Conservation (phyloP, 495 filamentous ascomycete genomes). For the Cercophora scortea region DNA sequence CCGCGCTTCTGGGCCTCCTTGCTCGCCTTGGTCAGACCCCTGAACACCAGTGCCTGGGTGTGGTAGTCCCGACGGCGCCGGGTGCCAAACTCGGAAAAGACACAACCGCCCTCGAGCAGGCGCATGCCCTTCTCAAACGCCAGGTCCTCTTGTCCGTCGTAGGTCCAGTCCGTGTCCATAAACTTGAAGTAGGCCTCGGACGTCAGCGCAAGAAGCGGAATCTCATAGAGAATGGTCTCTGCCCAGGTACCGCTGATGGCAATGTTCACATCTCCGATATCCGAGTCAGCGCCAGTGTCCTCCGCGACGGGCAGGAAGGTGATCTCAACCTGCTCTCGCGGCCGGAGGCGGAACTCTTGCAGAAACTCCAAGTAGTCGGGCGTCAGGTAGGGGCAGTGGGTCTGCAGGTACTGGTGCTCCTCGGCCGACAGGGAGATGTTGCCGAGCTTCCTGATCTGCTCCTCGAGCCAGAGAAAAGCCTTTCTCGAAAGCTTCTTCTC, state of each 20-base stretch:
- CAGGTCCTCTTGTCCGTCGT: slow-evolving; percentile 75
- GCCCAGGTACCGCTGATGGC: slow-evolving; percentile 76
- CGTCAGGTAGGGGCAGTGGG: slow-evolving; percentile 74
- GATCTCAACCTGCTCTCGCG: slow-evolving; percentile 67
- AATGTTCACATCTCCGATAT: slow-evolving; percentile 68
- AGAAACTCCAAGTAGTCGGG: slow-evolving; percentile 72
- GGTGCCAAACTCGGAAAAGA: slow-evolving; percentile 91
- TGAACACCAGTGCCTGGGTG: slow-evolving; percentile 86
- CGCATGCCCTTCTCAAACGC: slow-evolving; percentile 69
- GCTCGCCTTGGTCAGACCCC: slow-evolving; percentile 67
- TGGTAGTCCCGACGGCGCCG: slow-evolving; percentile 84
- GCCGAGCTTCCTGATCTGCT: slow-evolving; percentile 73
- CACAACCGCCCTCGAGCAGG: slow-evolving; percentile 72
- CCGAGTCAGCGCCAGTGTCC: slow-evolving; percentile 58
- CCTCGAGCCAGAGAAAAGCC: slow-evolving; percentile 78
- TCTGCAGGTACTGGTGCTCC: slow-evolving; percentile 70
- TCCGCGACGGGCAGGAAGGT: slow-evolving; percentile 54
- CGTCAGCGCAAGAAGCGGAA: slow-evolving; percentile 82
- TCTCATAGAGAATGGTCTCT: slow-evolving; percentile 96
- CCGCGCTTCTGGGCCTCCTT: slow-evolving; percentile 56
- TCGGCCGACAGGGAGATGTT: slow-evolving; percentile 69
- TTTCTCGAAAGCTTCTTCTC: slow-evolving; percentile 80
- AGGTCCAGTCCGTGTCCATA: slow-evolving; percentile 81
- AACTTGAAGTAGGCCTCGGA: slow-evolving; percentile 98
- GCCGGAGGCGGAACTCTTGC: slow-evolving; percentile 68